Evolutionary conservation across 2,329 filamentous ascomycete genomes (phyloP), one percentile per base, ranked within the genome.

Genomic region (Tolypocladium ophioglossoides): DNA sequence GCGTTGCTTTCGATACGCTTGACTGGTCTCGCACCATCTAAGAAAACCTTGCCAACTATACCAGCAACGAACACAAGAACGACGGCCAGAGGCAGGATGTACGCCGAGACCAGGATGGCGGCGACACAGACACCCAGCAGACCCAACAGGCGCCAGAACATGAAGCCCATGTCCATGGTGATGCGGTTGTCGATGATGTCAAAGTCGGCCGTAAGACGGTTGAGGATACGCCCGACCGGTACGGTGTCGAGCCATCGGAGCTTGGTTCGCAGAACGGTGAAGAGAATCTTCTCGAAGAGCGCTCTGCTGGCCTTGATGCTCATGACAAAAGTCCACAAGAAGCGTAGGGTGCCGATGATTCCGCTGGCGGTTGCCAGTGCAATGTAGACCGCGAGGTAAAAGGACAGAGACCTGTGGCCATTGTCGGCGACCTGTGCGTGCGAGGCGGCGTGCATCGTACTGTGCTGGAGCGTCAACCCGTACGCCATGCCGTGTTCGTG

Each of bases 161-260:
- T 77, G 60, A 84, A 82, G 6, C 76, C 78, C 57, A 89, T 67
- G 51, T 87, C 80, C 59, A 79, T 78, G 8, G 83, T 80, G 51
- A 91, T 72, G 38, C 80, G 76, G 8, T 79, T 83, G 68, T 92
- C 88, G 50, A 91, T 79, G 41, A 83, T 78, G 60, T 85, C 82
- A 67, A 92, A 91, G 68, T 92, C 88, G 3, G 85, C 76, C 0
- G 87, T 89, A 66, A 91, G 89, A 2, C 88, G 79, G 69, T 92
- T 92, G 22, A 91, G 73, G 39, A 91, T 81, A 48, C 88, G 80
- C 2, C 88, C 88, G 1, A 90, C 74, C 0, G 89, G 89, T 0
- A 90, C 84, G 0, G 87, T 91, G 64, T 92, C 88, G 39, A 92
- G 76, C 86, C 87, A 91, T 57, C 87, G 76, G n/a, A 91, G 74